phyloP scores from a whole-genome alignment of 2,329 filamentous ascomycete species.

The Penicillium decumbens region DNA sequence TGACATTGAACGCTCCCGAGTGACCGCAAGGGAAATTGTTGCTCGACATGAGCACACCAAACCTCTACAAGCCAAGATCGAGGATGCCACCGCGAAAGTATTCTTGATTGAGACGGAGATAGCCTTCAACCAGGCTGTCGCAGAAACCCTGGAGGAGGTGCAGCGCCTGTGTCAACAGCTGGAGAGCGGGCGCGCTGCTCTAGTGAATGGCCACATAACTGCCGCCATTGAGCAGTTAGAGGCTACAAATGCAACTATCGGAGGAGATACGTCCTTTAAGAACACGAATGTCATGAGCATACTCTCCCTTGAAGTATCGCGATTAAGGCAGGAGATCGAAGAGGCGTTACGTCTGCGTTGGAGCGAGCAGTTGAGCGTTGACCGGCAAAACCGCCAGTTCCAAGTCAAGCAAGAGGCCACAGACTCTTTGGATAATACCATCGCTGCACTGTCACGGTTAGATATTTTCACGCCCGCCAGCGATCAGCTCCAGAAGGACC shows the following conservation, averaged over 20 bases:
- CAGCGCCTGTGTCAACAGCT: slow-evolving; percentile 49
- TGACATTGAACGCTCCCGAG: slow-evolving; percentile 76
- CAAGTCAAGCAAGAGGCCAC: slow-evolving; percentile 51
- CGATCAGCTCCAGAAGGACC: slow-evolving; percentile 32
- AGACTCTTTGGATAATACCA: slow-evolving; percentile 28
- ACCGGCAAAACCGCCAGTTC: slow-evolving; percentile 53
- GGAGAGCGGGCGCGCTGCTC: slow-evolving; percentile 44
- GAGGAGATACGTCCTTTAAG: slow-evolving; percentile 26
- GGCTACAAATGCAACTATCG: slow-evolving; percentile 35
- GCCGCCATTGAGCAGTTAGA: slow-evolving; percentile 48
- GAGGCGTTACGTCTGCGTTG: slow-evolving; percentile 66
- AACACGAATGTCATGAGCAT: slow-evolving; percentile 48
- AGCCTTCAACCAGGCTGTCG: slow-evolving; percentile 54
- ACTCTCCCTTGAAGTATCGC: slow-evolving; percentile 60
- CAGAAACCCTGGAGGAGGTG: slow-evolving; percentile 49
- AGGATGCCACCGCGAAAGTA: slow-evolving; percentile 56
- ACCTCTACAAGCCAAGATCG: slow-evolving; percentile 58
- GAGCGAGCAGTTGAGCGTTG: slow-evolving; percentile 61
- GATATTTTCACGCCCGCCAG: slow-evolving; percentile 29
- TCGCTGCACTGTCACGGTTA: slow-evolving; percentile 31
- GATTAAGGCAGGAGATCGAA: slow-evolving; percentile 62
- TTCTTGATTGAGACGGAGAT: slow-evolving; percentile 56
- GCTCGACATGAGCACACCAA: slow-evolving; percentile 68
- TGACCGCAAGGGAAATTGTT: slow-evolving; percentile 75
- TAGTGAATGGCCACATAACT: slow-evolving; percentile 44